phyloP scores from a whole-genome alignment of 768 basidiomycete genomes.

The Amanita polypyramis region DNA sequence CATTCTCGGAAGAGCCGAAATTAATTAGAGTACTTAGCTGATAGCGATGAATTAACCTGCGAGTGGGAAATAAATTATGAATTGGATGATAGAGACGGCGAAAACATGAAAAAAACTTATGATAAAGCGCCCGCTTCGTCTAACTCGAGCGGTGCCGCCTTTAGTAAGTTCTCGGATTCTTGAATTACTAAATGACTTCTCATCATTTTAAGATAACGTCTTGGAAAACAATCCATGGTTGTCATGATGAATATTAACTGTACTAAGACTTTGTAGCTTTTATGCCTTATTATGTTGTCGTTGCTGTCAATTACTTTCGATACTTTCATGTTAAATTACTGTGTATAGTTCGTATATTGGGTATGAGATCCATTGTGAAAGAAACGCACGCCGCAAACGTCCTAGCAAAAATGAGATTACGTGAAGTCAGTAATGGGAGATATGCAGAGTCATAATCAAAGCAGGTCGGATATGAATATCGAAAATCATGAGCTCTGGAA shows the following conservation, averaged over 20 bases:
- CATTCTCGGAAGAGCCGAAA: no score
- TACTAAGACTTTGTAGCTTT: not conserved
- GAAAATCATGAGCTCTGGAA: not conserved
- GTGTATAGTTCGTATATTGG: constrained; percentile 6
- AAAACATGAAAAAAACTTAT: constrained; percentile 2
- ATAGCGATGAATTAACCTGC: not conserved
- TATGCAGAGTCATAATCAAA: constrained; percentile 2
- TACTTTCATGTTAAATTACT: not conserved
- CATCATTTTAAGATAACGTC: not conserved
- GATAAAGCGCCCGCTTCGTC: not conserved
- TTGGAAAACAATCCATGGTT: not conserved
- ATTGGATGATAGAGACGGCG: constrained; percentile 12
- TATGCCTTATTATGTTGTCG: not conserved
- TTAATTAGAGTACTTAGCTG: not conserved
- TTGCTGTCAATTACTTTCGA: not conserved
- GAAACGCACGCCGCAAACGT: constrained; percentile 4
- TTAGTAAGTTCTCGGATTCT: not conserved
- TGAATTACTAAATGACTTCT: not conserved
- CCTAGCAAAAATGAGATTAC: constrained; percentile 6
- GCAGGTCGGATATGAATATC: not conserved
- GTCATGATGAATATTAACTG: not conserved
- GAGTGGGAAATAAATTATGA: constrained; percentile 20
- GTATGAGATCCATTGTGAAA: constrained; percentile 7
- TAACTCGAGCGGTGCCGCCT: not conserved
- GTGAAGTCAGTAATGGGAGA: constrained; percentile 1